Evolutionary conservation across 1,284 basidiomycete genomes (phyloP), one percentile per base, ranked within the genome.

Genomic region (Irpex sp.): DNA sequence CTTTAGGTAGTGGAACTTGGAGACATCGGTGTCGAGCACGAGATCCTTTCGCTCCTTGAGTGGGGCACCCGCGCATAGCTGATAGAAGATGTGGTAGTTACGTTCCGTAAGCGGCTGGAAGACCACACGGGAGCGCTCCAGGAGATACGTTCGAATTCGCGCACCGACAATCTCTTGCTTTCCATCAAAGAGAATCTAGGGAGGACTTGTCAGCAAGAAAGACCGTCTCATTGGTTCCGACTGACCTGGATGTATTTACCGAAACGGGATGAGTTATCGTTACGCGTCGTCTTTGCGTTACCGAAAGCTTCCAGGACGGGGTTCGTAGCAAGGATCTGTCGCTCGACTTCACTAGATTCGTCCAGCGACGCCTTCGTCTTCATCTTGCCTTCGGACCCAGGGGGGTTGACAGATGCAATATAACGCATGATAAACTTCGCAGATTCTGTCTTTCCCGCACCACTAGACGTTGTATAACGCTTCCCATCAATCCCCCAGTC

Each of bases 41-140:
- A 99, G 86, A 70, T 97, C 94, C 76, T 97, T 97, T 55, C 94
- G 88, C 74, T 99, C 97, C 74, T 97, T 97, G 26, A 92, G 81
- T 1, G 97, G 96, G 3, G 95, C 95, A 60, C 97, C 97, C 1
- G 97, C 93, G 70, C 97, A 95, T n/a, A 99, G 82, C 76, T 99
- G 97, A 77, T 99, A 99, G 81, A 99, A 99, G 72, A 99, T 98
- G 77, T 99, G 97, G 76, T 99, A 99, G 77, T 99, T 99, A 63
- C 97, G 89, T 77, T 99, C 97, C 19, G 92, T 95, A 68, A 93
- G 84, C 15, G 97, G 96, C 77, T 99, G 97, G 77, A 97, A 98
- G 61, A 98, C 96, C 67, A 99, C 90, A 67, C 97, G 90, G 47
- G 96, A 98, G 37, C 97, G 93, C 75, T 99, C 97, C 61, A 99